phyloP scores from a whole-genome alignment of 2,329 filamentous ascomycete species.

The Fusarium torreyae region DNA sequence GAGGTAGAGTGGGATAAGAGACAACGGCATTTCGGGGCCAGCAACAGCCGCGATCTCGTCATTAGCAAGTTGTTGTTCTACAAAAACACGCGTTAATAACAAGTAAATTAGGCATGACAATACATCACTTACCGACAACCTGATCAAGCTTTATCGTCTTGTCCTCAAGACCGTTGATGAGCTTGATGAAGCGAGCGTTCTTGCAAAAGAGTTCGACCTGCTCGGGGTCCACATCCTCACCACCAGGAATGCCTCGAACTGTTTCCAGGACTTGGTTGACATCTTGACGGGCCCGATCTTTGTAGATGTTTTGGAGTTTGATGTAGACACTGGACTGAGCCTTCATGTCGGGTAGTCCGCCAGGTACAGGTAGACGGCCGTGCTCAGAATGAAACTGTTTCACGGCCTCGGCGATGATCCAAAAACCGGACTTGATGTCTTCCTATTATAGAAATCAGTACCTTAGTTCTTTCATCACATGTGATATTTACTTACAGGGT shows the following conservation, averaged over 20 bases:
- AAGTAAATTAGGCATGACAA: background rate
- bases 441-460: constrained; percentile 48
- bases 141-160: constrained; percentile 65
- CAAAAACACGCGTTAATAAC: constrained; percentile 9
- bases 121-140: constrained; percentile 66
- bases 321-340: constrained; percentile 92
- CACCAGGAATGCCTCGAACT: constrained; percentile 69
- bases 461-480: no score
- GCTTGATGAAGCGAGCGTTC: constrained; percentile 92
- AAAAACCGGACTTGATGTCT: constrained; percentile 77
- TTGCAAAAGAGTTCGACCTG: constrained; percentile 96
- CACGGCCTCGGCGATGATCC: constrained; percentile 88
- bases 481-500: constrained; percentile 62
- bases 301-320: constrained; percentile 92
- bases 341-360: constrained; percentile 97
- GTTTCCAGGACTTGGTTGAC: constrained; percentile 79
- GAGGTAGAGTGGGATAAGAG: constrained; percentile 78
- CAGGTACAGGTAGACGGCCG: constrained; percentile 83
- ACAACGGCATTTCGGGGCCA: constrained; percentile 66
- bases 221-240: constrained; percentile 71
- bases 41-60: constrained; percentile 67
- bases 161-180: constrained; percentile 74
- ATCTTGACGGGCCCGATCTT: constrained; percentile 85
- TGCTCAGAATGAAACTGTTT: constrained; percentile 82
- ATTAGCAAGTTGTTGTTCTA: constrained; percentile 69